Evolutionary conservation across 768 basidiomycete genomes (phyloP).

Genomic region (Crepidotus variabilis): DNA sequence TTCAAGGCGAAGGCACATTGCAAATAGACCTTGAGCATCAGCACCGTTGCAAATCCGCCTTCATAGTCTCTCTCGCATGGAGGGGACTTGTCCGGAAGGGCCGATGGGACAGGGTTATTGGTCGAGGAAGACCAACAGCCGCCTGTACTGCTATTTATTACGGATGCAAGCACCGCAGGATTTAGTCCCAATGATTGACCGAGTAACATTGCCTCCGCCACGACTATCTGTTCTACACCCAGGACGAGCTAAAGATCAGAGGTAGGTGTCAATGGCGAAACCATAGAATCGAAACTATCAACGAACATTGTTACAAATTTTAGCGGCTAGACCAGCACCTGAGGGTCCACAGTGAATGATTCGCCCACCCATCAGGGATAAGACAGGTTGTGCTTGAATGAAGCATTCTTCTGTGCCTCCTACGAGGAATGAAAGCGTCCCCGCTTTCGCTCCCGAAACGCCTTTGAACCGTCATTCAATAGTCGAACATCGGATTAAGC

Average conservation of each 20-base stretch:
- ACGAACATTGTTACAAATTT: constrained; percentile 85
- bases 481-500: not conserved
- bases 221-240: constrained; percentile 78
- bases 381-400: constrained; percentile 49
- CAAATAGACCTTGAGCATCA: constrained; percentile 71
- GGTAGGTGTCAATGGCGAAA: constrained; percentile 11
- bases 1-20: not conserved
- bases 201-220: constrained; percentile 88
- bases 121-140: constrained; percentile 80
- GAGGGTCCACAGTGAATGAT: constrained; percentile 82
- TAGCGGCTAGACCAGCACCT: constrained; percentile 80
- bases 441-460: constrained; percentile 83
- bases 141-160: constrained; percentile 84
- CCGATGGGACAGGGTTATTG: constrained; percentile 83
- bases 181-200: constrained; percentile 81
- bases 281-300: constrained; percentile 23
- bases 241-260: constrained; percentile 48
- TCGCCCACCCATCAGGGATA: constrained; percentile 74
- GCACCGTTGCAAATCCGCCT: constrained; percentile 78
- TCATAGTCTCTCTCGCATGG: constrained; percentile 83
- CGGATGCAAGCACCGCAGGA: constrained; percentile 69
- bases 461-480: constrained; percentile 35
- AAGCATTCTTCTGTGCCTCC: constrained; percentile 69
- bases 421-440: constrained; percentile 87
- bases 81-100: constrained; percentile 66